phyloP scores from a whole-genome alignment of 108 stramenopile genomes.

The Nitzschia putrida region DNA sequence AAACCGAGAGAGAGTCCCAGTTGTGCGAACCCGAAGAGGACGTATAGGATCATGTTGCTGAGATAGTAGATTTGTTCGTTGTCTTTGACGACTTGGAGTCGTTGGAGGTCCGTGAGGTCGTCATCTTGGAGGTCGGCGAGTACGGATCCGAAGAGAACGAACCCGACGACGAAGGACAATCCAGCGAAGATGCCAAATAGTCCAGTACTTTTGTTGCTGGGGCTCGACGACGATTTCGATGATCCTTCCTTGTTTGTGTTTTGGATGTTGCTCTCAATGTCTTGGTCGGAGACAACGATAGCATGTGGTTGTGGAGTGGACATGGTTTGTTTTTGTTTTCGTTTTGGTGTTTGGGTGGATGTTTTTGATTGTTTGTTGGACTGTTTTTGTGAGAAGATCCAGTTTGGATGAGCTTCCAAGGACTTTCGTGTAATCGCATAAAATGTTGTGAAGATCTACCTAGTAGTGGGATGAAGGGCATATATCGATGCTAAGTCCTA shows the following conservation, averaged over 20 bases:
- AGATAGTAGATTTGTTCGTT: slow-evolving; percentile 1
- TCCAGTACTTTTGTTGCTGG: background rate
- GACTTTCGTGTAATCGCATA: too few relatives aligned
- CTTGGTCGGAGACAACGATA: background rate
- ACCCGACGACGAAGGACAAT: background rate
- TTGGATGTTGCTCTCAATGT: background rate
- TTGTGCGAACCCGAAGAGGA: background rate
- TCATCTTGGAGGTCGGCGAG: slow-evolving; percentile 1
- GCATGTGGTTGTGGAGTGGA: background rate
- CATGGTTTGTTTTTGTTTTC: background rate
- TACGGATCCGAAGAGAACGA: background rate
- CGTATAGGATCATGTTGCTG: slow-evolving; percentile 2
- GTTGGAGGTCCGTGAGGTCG: background rate
- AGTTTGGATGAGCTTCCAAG: too few relatives aligned
- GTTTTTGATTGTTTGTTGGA: background rate
- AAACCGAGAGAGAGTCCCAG: background rate
- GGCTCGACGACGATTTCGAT: too few relatives aligned
- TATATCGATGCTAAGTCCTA: too few relatives aligned
- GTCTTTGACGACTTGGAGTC: background rate
- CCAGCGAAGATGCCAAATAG: background rate
- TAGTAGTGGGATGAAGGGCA: too few relatives aligned
- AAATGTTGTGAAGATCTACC: too few relatives aligned
- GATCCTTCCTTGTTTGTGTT: background rate
- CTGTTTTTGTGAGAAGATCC: background rate
- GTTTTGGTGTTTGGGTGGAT: background rate